Base-by-base conservation (phyloP, 768 basidiomycete genomes). In the Chiua virens region DNA sequence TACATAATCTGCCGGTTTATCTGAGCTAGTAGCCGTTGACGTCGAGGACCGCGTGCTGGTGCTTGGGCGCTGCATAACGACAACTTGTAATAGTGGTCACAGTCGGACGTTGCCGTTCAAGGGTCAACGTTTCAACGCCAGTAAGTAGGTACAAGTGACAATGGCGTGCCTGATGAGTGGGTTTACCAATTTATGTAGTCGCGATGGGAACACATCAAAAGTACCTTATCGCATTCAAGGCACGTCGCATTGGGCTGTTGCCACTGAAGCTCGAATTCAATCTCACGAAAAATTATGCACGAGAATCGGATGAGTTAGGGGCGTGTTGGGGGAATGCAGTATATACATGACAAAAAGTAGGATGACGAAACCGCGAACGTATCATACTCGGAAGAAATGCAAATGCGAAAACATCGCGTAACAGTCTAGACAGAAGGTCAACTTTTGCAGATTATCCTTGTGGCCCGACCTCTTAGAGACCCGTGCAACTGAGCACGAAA, bases 1-100 rank as follows among this genome's bases (percentile, higher is more conserved):
- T 43, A 97, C 92, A 75, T 90, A 91, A 67, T 95, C 93, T 70
- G 72, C 63, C 13, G 73, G 72, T 59, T 79, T 78, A 30, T 63
- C 63, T 14, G 72, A 50, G 47, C 49, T 67, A 45, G 57, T 43
- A 17, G 57, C 28, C 27, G 62, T 47, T 17, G 63, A 56, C 30
- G 58, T 49, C 20, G 61, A 66, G 39, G 66, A 49, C 42, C 62
- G 59, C 44, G 64, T 70, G 57, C 57, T 65, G 34, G 56, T 67
- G 45, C 64, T 67, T 21, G 66, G 59, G 50, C 68, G 68, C 44
- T 68, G 68, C 66, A 68, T 68, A 23, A 23, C 47, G 32, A 34
- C 14, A 34, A 15, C 13, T 34, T 15, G 3, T 34, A 8, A 30
- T 30, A 8, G 8, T 25, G 25, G 8, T 25, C 25, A 25, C 11